Percentiles rank a stretch among this genome's conserved stretches.
These are phyloP conservation scores for Aegle marmelos DNA, from an alignment of 345 rosid species.

Conservation along the genomic window DNA sequence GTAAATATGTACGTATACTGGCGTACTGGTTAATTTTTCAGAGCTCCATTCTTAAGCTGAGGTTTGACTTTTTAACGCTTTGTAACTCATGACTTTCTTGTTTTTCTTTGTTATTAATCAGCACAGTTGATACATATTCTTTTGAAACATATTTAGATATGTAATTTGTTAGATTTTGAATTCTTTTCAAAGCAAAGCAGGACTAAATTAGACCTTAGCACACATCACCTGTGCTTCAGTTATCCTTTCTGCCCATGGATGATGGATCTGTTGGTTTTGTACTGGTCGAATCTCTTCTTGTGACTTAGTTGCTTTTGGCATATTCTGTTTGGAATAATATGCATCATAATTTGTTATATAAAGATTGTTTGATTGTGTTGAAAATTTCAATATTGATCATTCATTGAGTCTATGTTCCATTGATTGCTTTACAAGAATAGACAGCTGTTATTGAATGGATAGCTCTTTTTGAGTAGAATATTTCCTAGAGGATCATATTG, in stretches of 20 bases:
- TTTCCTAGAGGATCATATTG: not conserved
- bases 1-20: not conserved
- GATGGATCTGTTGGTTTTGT: not conserved
- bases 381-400: constrained; percentile 2
- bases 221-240: not conserved
- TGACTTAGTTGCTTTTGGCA: constrained; percentile 9
- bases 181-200: not conserved
- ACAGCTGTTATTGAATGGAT: constrained; percentile 11
- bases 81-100: not conserved
- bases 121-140: not conserved
- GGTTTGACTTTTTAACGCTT: constrained; percentile 7
- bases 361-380: constrained; percentile 9
- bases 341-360: constrained; percentile 8
- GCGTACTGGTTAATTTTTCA: not conserved
- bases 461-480: not conserved
- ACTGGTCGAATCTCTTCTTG: not conserved
- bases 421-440: constrained; percentile 17
- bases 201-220: not conserved
- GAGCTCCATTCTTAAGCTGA: not conserved
- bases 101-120: not conserved
- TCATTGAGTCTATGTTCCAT: not conserved
- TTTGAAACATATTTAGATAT: not conserved
- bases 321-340: not conserved
- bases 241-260: not conserved
- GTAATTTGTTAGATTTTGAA: not conserved